Conservation (phyloP, 495 filamentous ascomycete species). For the Penicillium turbatum region DNA sequence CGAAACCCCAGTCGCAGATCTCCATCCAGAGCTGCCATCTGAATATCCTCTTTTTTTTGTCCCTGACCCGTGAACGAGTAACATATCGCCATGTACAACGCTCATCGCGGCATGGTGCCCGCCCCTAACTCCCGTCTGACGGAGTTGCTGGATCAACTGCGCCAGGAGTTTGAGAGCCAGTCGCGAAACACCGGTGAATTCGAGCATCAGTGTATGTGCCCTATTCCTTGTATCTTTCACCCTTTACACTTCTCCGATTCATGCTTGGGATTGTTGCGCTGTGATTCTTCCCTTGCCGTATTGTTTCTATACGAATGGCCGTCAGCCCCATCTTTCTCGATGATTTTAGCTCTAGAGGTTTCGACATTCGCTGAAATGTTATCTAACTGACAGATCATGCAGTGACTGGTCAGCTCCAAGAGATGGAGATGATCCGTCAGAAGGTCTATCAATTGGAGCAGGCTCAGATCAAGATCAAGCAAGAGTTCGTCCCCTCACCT, state of each 20-base stretch:
- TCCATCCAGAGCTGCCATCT: slow-evolving; percentile 3
- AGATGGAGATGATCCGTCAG: slow-evolving; percentile 87
- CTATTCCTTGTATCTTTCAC: slow-evolving; percentile 4
- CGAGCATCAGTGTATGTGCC: slow-evolving; percentile 81
- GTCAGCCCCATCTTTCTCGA: slow-evolving; percentile 12
- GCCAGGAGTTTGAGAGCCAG: slow-evolving; percentile 85
- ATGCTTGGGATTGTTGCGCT: neutral
- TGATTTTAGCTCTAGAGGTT: slow-evolving; percentile 15
- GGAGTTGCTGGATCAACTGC: slow-evolving; percentile 86
- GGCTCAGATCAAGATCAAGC: slow-evolving; percentile 77
- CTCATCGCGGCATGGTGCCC: slow-evolving; percentile 78
- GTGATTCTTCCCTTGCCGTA: neutral
- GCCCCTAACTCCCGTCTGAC: slow-evolving; percentile 71
- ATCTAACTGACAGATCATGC: slow-evolving; percentile 30
- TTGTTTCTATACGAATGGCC: slow-evolving; percentile 5
- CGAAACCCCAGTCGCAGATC: slow-evolving; percentile 13
- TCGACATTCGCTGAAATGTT: slow-evolving; percentile 28
- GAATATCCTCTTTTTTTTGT: neutral
- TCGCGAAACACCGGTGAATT: slow-evolving; percentile 70
- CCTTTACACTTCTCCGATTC: neutral
- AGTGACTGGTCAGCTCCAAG: slow-evolving; percentile 84
- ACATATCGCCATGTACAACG: slow-evolving; percentile 70
- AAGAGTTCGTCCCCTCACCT: slow-evolving; percentile 60
- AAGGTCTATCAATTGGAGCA: slow-evolving; percentile 91
- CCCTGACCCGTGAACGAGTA: neutral